Conservation (phyloP, 257 asterid genomes). For the Voacanga thouarsii region DNA sequence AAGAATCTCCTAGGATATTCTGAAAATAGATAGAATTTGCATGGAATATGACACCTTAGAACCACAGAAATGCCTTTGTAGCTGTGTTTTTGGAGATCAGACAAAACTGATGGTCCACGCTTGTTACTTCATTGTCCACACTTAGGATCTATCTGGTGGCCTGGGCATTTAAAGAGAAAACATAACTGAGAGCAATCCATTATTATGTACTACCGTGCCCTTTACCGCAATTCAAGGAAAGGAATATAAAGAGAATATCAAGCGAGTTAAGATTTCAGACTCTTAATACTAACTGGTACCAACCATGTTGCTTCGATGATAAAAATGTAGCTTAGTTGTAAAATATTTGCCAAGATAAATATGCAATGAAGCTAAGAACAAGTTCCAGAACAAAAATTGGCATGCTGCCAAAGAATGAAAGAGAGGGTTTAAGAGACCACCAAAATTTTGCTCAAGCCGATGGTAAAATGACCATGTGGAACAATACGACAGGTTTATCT, state of each 20-base stretch:
- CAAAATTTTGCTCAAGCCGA: background rate
- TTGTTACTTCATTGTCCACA: background rate
- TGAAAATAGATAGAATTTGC: background rate
- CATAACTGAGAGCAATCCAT: background rate
- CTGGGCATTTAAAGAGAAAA: constrained; percentile 1
- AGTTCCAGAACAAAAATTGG: background rate
- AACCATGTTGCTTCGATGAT: too few species aligned
- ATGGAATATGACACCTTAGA: background rate
- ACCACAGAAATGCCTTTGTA: background rate
- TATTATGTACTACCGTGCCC: background rate
- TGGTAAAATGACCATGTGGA: background rate
- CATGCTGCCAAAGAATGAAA: background rate
- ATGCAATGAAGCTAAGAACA: background rate
- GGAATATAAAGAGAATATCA: background rate
- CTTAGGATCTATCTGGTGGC: constrained; percentile 10
- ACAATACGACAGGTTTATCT: background rate
- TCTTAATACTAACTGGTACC: too few species aligned
- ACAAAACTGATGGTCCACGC: background rate
- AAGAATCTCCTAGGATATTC: constrained; percentile 1
- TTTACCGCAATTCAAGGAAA: background rate
- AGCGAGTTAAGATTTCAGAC: too few species aligned
- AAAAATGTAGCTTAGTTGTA: background rate
- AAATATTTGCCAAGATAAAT: background rate
- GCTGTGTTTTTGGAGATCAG: background rate
- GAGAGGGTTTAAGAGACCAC: background rate